Conservation (phyloP, 2,329 filamentous ascomycete species). For the Sporothrix globosa region DNA sequence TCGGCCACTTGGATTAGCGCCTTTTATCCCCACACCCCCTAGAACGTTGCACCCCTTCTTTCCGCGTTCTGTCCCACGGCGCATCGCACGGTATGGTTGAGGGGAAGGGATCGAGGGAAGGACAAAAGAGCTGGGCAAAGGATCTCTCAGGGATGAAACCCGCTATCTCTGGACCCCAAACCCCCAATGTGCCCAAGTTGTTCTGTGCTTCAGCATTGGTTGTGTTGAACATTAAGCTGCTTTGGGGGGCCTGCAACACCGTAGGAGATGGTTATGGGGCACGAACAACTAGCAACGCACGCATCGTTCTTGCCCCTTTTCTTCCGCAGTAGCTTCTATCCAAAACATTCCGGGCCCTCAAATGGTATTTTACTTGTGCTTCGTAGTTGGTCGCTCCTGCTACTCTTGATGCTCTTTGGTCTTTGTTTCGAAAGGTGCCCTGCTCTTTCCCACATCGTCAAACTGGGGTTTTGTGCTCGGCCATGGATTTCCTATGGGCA, state of each 20-base stretch:
- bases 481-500: neutral
- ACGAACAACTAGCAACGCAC: slow-evolving; percentile 14
- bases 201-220: slow-evolving; percentile 5
- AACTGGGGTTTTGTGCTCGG: neutral
- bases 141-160: slow-evolving; percentile 32
- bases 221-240: neutral
- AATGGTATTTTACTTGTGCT: neutral
- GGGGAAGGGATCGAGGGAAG: neutral
- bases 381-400: slow-evolving; percentile 6
- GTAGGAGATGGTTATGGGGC: slow-evolving; percentile 5
- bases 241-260: neutral
- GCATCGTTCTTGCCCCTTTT: slow-evolving; percentile 31
- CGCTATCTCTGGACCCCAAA: slow-evolving; percentile 26
- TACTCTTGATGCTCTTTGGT: neutral
- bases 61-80: slow-evolving; percentile 18
- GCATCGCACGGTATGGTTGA: slow-evolving; percentile 15
- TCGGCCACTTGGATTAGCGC: slow-evolving; percentile 16
- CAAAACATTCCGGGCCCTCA: neutral
- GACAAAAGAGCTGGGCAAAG: slow-evolving; percentile 2
- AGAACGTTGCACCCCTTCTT: slow-evolving; percentile 19
- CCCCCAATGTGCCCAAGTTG: neutral
- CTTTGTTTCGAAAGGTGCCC: neutral
- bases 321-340: slow-evolving; percentile 25
- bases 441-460: neutral
- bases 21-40: slow-evolving; percentile 25